Base-by-base conservation (phyloP, 805 yeast genomes). In the Saturnispora serradocipensis region DNA sequence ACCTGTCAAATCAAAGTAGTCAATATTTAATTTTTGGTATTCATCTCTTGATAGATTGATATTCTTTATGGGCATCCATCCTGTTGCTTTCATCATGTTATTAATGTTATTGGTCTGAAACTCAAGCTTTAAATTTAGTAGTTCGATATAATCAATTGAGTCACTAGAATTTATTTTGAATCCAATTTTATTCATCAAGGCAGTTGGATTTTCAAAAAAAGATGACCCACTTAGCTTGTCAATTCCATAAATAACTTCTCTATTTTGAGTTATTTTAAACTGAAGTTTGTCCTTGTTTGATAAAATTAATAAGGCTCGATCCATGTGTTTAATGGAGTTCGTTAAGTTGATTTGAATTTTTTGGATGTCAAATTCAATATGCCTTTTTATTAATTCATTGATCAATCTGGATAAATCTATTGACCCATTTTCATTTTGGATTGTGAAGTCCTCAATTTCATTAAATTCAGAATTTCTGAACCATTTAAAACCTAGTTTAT, bases 21-120 rank as follows among this genome's bases (percentile, higher is more conserved):
- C 64, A 30, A 71, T 67, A 52, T 68, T 65, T 35, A 79, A 58
- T 50, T 73, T 73, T 9, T 51, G 5, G 20, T 73, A 61, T 60
- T 82, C 89, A 6, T 69, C 71, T 3, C 72, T 71, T 2, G 72
- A 67, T 28, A 86, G 59, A 32, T 67, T 71, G 45, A 85, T 72
- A 40, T 78, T 73, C 40, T 76, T 78, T 56, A 78, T 78, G n/a
- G 72, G 69, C 5, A 78, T 73, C 93, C 93, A 86, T 28, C 83
- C 86, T 0, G 82, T 76, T 0, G 87, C 83, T 36, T 72, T 70
- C 50, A 87, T 74, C 54, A 82, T 72, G 15, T 43, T 43, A 13
- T 13, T 39, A 5, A 49, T 7, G 20, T 49, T 43, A 30, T 40
- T 45, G 8, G 78, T 74, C 11, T 77, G 67, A 28, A 82, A 68